Percentiles rank a stretch among this genome's conserved stretches.
phyloP scores from a whole-genome alignment of 2,329 filamentous ascomycete genomes.

The Eurotiales sp. region DNA sequence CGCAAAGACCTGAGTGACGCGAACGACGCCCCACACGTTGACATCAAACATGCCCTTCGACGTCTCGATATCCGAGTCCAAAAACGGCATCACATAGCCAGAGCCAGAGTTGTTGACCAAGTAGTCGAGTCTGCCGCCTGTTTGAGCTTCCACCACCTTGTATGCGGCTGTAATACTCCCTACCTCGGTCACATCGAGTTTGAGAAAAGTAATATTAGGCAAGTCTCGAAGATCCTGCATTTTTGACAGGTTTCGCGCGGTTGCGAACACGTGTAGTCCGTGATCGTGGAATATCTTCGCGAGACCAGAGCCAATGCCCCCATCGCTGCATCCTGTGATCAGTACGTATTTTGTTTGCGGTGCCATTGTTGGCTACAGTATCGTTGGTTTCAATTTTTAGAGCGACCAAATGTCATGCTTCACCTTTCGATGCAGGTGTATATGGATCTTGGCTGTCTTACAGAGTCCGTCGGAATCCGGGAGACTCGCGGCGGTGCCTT shows the following conservation, averaged over 20 bases:
- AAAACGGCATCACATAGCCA: constrained; percentile 1
- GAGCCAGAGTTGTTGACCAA: not conserved
- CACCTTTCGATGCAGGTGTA: too few relatives aligned
- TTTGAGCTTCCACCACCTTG: not conserved
- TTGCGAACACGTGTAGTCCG: not conserved
- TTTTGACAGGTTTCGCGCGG: not conserved
- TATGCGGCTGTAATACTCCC: not conserved
- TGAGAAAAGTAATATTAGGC: not conserved
- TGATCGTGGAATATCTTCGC: not conserved
- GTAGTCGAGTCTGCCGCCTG: not conserved
- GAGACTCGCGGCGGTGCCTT: too few relatives aligned
- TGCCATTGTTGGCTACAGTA: not conserved
- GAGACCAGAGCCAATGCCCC: not conserved
- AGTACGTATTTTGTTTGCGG: not conserved
- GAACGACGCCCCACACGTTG: not conserved
- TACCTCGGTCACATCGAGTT: not conserved
- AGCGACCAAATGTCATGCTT: too few relatives aligned
- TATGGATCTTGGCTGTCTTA: too few relatives aligned
- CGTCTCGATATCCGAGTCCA: not conserved
- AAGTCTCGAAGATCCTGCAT: not conserved
- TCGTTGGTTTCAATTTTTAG: too few relatives aligned
- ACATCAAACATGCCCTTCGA: not conserved
- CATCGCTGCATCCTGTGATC: not conserved
- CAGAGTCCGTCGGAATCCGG: too few relatives aligned
- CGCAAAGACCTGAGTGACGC: not conserved